Evolutionary conservation across 352 stramenopile genomes (phyloP).

Genomic region (Globisporangium viniferum): DNA sequence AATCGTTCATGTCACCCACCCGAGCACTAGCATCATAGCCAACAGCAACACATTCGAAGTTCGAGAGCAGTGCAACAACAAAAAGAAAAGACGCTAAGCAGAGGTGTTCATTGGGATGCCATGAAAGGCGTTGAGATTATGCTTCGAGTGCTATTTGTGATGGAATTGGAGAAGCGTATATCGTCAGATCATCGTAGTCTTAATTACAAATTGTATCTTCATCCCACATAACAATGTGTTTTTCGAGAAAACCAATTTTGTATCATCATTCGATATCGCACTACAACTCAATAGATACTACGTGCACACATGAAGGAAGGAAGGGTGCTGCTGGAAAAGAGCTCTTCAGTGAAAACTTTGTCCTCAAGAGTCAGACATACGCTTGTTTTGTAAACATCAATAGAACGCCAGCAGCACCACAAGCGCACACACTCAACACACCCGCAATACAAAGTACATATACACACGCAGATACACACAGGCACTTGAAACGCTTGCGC

Average conservation of each 20-base stretch:
- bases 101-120: too few species aligned
- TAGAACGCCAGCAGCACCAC: conserved; percentile 23
- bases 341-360: conserved; percentile 53
- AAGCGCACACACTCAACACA: conserved; percentile 3
- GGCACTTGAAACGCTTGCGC: neutral
- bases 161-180: too few species aligned
- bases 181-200: conserved; percentile 90
- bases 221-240: conserved; percentile 50
- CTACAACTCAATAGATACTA: neutral
- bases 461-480: conserved; percentile 6
- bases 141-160: too few species aligned
- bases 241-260: conserved; percentile 46
- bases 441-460: conserved; percentile 2
- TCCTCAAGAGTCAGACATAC: conserved; percentile 87
- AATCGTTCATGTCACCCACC: too few species aligned
- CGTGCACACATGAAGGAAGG: neutral
- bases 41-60: too few species aligned
- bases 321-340: neutral
- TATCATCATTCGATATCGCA: conserved; percentile 69
- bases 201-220: conserved; percentile 58
- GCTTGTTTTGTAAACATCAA: conserved; percentile 82
- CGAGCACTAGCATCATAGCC: too few species aligned
- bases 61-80: too few species aligned
- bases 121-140: too few species aligned
- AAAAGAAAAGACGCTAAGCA: too few species aligned